Percentiles rank a stretch among this genome's conserved stretches.
Evolutionary conservation across 805 yeast species (phyloP).

Genomic region (Limtongia smithiae): DNA sequence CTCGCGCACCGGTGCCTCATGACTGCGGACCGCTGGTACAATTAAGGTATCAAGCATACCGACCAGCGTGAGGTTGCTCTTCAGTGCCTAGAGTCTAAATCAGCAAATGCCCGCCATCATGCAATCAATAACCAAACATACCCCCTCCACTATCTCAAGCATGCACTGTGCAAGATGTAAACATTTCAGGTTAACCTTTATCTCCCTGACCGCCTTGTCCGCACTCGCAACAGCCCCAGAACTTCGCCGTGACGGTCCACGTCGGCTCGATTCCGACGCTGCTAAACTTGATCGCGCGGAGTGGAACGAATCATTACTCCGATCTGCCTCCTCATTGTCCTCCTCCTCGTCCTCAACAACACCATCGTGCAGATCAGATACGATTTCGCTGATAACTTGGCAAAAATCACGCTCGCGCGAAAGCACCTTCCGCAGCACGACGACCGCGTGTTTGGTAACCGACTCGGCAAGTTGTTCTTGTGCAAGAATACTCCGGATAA

Average conservation of each 20-base stretch:
- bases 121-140: not conserved
- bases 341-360: conserved; percentile 40
- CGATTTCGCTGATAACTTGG: conserved; percentile 77
- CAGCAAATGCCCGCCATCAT: not conserved
- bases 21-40: conserved; percentile 68
- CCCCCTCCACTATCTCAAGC: conserved; percentile 55
- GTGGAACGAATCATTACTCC: conserved; percentile 49
- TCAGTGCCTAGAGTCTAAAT: conserved; percentile 48
- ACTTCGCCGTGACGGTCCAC: not conserved
- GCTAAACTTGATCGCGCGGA: conserved; percentile 46
- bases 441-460: conserved; percentile 53
- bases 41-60: conserved; percentile 74
- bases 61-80: conserved; percentile 59
- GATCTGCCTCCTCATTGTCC: conserved; percentile 33
- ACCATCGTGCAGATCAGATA: conserved; percentile 76
- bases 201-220: conserved; percentile 30
- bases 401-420: conserved; percentile 80
- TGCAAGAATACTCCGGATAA: conserved; percentile 44
- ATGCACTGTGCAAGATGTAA: conserved; percentile 64
- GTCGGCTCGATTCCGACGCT: no score
- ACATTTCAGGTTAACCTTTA: conserved; percentile 47
- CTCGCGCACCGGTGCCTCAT: conserved; percentile 51
- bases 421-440: conserved; percentile 66
- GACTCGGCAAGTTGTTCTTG: conserved; percentile 54
- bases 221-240: conserved; percentile 30